Base-by-base conservation (phyloP, 192 early-diverging fungal species). In the Backusella tuberculispora region DNA sequence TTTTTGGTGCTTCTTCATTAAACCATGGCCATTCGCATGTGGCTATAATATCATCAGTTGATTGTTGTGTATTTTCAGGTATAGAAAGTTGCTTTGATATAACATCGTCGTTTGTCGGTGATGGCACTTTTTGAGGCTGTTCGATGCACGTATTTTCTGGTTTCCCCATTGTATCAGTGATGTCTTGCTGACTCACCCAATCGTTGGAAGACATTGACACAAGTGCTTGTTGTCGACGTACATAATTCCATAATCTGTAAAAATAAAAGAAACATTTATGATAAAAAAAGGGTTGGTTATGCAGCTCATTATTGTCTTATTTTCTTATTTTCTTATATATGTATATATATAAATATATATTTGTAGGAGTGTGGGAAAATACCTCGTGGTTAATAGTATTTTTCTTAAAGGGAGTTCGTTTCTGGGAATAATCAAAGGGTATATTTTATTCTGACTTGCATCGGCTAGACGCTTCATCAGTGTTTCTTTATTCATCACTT, bases 371-470 rank as follows among this genome's bases (percentile, higher is more conserved):
- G 66, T 67, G 66, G 66, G 40, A 42, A 60, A 48, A 34, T 73
- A 65, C 72, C 72, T 73, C 26, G 56, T 73, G 43, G 60, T 63
- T 46, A 73, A 73, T 65, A 73, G 64, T 65, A 73, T 64, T 45
- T 63, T 73, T 65, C 60, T 43, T 44, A 73, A 37, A 73, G 72
- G 63, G 60, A 65, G 42, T 44, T 73, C 72, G 26, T 63, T 73
- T 73, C 60, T 73, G 38, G 60, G 42, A 73, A 63, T 73, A 46
- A 45, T 63, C 40, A 41, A 45, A 24, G 72, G 56, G 44, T 73
- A 73, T 64, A 73, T 73, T 34, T 73, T 73, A 63, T 45, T 64
- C 21, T 73, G 72, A 73, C 72, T 73, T 40, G 72, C 72, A 63
- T 63, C 60, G 12, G 63, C 63, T 63, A 73, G 44, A 37, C 72